Evolutionary conservation across 192 early-diverging fungal genomes (phyloP), one percentile per base, ranked within the genome.

Genomic region (Coemansia sp.): DNA sequence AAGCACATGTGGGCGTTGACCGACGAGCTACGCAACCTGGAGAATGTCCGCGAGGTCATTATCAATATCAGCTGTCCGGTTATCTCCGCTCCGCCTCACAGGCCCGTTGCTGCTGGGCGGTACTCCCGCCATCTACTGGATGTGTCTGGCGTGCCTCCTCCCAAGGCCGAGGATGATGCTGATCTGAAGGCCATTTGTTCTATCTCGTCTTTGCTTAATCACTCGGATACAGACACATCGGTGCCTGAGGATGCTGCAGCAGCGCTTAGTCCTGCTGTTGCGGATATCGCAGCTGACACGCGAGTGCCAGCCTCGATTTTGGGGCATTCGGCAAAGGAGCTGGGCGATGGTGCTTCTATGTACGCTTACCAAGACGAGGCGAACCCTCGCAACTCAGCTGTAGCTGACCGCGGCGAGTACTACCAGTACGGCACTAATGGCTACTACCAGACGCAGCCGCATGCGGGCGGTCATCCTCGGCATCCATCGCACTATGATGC

Each of bases 151-250:
- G 69, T 70, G n/a, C 66, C 60, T 1, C 66, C 76, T 26, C 35
- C 60, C 9, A 62, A n/a, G 16, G 43, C 51, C 16, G 73, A 76
- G 36, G 65, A 73, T 35, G 73, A 76, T 16, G 58, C 70, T 0
- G 79, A 82, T 53, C 48, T 76, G 9, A 59, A 67, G 20, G 70
- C 70, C 0, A 70, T 76, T 18, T 70, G 65, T 28, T 67, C 73
- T 16, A 82, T 82, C 28, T 70, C 73, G 0, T 65, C 79, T n/a
- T 70, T 82, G 24, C 73, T 82, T 9, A 82, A 82, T 51, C 59
- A 72, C 53, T 6, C 62, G 3, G 73, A 64, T 35, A 11, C 43
- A 2, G 69, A 71, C 20, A 4, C 38, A 9, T 20, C 39, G 1
- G 50, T 58, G 5, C 45, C 62, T 2, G 73, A 75, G n/a, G 60